Percentiles rank a stretch among this genome's conserved stretches.
Evolutionary conservation across 129 eudicot genomes (phyloP).

Genomic region (Flaveria linearis): DNA sequence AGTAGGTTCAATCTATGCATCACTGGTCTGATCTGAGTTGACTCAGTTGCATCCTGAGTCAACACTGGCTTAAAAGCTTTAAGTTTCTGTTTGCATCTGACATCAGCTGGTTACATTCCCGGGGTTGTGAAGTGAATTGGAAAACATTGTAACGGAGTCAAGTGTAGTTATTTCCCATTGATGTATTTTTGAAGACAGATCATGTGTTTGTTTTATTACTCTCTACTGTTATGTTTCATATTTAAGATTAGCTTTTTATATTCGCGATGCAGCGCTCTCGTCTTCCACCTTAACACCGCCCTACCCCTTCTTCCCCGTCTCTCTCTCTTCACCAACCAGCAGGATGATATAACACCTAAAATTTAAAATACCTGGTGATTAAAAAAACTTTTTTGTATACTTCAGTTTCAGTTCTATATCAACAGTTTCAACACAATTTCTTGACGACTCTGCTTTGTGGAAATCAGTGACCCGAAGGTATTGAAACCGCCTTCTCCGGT

Average conservation of each 20-base stretch:
- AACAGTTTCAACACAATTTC: no score
- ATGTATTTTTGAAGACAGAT: slow-evolving; percentile 28
- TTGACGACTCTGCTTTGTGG: no score
- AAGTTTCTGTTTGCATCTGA: neutral
- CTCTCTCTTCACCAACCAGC: no score
- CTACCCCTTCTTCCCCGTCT: no score
- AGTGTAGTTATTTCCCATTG: slow-evolving; percentile 7
- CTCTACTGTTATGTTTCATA: neutral
- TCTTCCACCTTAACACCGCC: no score
- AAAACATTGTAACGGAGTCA: neutral
- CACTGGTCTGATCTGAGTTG: neutral
- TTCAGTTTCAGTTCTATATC: no score
- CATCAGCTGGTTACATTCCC: neutral
- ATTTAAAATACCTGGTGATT: no score
- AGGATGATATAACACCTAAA: no score
- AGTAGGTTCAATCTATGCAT: neutral
- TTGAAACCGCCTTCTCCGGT: no score
- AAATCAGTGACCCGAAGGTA: no score
- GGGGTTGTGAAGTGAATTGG: slow-evolving; percentile 3
- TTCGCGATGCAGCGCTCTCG: neutral
- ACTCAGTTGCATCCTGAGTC: slow-evolving; percentile 3
- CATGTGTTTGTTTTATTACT: slow-evolving; percentile 7
- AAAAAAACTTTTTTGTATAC: no score
- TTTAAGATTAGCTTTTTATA: neutral
- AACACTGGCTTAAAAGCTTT: neutral